Conservation (phyloP, 2,329 filamentous ascomycete species). For the Chrysosporium queenslandicum region DNA sequence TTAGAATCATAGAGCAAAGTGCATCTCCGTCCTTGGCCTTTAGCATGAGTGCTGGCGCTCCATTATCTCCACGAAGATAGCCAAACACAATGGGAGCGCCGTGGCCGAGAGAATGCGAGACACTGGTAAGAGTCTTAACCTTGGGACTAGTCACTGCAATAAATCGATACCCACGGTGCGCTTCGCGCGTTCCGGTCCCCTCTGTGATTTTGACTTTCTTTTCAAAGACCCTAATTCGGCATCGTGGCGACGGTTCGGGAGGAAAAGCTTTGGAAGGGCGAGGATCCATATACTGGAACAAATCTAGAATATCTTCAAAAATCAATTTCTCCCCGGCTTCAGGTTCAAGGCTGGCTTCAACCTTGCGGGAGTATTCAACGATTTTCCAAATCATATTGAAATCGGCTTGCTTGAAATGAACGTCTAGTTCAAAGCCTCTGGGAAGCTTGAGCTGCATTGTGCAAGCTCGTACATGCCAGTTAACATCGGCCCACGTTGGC, state of each 20-base stretch:
- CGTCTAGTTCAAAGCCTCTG: conserved; percentile 61
- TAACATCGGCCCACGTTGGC: conserved; percentile 69
- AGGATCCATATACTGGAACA: conserved; percentile 73
- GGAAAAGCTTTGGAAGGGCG: conserved; percentile 65
- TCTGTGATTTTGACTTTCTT: conserved; percentile 57
- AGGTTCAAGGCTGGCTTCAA: conserved; percentile 60
- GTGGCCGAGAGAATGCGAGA: conserved; percentile 59
- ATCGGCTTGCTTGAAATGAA: conserved; percentile 65
- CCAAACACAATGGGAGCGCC: conserved; percentile 65
- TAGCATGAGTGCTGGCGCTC: conserved; percentile 58
- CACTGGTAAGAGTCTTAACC: conserved; percentile 65
- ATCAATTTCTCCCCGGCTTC: conserved; percentile 59
- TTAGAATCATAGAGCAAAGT: conserved; percentile 63
- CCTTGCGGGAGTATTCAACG: conserved; percentile 71
- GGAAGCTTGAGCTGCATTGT: conserved; percentile 61
- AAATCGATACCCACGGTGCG: conserved; percentile 71
- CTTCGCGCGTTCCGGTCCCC: conserved; percentile 59
- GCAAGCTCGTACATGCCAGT: conserved; percentile 61
- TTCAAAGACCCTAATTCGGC: conserved; percentile 67
- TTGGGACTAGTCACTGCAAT: conserved; percentile 66
- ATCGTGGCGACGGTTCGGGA: conserved; percentile 59
- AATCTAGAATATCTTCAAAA: conserved; percentile 58
- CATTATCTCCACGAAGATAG: conserved; percentile 61
- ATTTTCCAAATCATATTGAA: conserved; percentile 72
- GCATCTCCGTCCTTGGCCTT: conserved; percentile 57